A percentile compares a stretch with the other conserved stretches of the same genome.
phyloP scores from a whole-genome alignment of 345 rosid species.

The Acer saccharum region DNA sequence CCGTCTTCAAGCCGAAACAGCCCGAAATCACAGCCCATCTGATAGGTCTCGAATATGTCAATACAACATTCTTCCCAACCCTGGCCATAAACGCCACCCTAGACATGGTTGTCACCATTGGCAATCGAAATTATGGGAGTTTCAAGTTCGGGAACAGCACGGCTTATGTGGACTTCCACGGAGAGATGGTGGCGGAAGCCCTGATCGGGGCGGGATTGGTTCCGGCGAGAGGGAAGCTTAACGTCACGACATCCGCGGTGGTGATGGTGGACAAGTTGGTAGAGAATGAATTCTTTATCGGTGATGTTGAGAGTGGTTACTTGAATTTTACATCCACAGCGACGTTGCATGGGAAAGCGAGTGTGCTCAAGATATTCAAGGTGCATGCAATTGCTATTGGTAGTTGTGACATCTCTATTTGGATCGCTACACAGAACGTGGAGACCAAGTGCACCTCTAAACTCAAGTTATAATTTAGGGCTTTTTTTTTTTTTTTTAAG shows the following conservation, averaged over 20 bases:
- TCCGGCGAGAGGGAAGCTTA: conserved; percentile 32
- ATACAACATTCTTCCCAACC: not conserved
- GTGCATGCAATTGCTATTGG: conserved; percentile 26
- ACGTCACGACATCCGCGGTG: conserved; percentile 29
- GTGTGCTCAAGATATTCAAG: conserved; percentile 33
- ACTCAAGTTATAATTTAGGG: conserved; percentile 28
- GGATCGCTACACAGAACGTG: conserved; percentile 6
- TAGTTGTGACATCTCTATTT: conserved; percentile 32
- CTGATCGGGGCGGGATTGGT: conserved; percentile 22
- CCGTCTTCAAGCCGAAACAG: conserved; percentile 47
- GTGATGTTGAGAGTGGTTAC: conserved; percentile 35
- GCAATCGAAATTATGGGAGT: conserved; percentile 46
- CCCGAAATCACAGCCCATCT: conserved; percentile 36
- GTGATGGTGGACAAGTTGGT: conserved; percentile 32
- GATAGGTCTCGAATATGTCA: conserved; percentile 28
- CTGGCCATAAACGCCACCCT: conserved; percentile 23
- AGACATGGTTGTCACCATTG: conserved; percentile 30
- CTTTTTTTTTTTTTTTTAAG: no score
- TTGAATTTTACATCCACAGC: conserved; percentile 38
- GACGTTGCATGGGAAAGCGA: conserved; percentile 36
- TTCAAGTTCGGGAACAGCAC: conserved; percentile 38
- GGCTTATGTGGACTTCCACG: conserved; percentile 30
- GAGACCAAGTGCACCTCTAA: conserved; percentile 29
- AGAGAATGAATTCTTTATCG: conserved; percentile 22
- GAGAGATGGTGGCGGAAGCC: conserved; percentile 22